Conservation (phyloP, 805 yeast species). For the Suhomyces sp. region DNA sequence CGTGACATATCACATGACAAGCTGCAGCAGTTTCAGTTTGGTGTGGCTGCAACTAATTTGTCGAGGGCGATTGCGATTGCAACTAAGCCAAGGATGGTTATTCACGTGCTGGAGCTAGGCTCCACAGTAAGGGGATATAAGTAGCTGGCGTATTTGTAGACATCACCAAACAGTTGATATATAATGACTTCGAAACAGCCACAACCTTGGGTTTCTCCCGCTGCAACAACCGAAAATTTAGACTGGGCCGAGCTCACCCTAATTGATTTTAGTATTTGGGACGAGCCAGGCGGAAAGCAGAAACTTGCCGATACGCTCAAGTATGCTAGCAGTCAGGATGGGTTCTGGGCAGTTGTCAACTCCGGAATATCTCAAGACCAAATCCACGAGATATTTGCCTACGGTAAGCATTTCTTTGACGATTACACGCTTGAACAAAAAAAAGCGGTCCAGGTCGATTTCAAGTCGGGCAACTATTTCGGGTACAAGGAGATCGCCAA, state of each 20-base stretch:
- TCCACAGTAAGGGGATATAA: not conserved
- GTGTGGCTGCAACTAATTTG: not conserved
- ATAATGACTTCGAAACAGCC: conserved; percentile 1
- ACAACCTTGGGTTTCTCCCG: conserved; percentile 22
- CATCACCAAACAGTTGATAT: too few relatives aligned
- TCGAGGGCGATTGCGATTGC: not conserved
- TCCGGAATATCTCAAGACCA: conserved; percentile 24
- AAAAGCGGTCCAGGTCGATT: conserved; percentile 21
- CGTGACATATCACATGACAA: not conserved
- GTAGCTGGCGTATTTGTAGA: not conserved
- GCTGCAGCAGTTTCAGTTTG: not conserved
- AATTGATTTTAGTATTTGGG: conserved; percentile 26
- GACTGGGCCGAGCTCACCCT: conserved; percentile 32
- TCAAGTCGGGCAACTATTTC: conserved; percentile 28
- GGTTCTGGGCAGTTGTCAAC: conserved; percentile 29
- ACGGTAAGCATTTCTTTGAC: conserved; percentile 26
- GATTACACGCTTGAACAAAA: conserved; percentile 26
- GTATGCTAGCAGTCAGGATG: conserved; percentile 26
- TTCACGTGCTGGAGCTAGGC: not conserved
- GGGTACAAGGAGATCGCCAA: conserved; percentile 31
- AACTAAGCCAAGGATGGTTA: not conserved
- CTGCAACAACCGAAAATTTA: conserved; percentile 22
- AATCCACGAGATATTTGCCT: conserved; percentile 22
- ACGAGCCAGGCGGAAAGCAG: conserved; percentile 23
- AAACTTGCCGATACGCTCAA: conserved; percentile 25